A percentile compares a stretch with the other conserved stretches of the same genome.
Conservation (phyloP, 345 rosid species). For the Syzygium aromaticum region DNA sequence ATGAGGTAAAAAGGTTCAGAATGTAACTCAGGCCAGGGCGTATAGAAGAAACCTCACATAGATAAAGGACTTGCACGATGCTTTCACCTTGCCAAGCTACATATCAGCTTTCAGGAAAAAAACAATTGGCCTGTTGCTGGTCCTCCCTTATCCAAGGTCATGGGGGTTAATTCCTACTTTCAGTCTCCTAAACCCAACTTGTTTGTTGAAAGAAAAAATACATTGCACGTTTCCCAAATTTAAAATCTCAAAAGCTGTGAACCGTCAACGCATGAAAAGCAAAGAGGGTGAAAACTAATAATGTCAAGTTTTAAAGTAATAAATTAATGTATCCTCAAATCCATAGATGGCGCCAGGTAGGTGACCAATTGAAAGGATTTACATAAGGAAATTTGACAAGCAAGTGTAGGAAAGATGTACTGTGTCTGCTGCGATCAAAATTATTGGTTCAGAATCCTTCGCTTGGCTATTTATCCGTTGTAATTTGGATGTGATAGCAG, state of each 20-base stretch:
- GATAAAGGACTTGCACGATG: neutral
- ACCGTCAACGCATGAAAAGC: neutral
- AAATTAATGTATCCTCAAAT: constrained; percentile 22
- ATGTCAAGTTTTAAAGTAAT: neutral
- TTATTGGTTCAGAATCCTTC: constrained; percentile 20
- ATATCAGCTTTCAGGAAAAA: neutral
- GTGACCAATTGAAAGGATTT: constrained; percentile 4
- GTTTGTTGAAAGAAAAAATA: neutral
- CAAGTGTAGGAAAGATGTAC: constrained; percentile 34
- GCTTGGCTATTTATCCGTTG: constrained; percentile 15
- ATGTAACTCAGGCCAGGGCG: neutral
- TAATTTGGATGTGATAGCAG: constrained; percentile 46
- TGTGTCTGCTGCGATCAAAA: constrained; percentile 67
- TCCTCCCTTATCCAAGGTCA: neutral
- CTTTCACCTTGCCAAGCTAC: neutral
- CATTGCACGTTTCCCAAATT: neutral
- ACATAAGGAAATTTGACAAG: neutral
- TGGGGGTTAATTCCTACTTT: neutral
- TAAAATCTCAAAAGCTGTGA: neutral
- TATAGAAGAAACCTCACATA: neutral
- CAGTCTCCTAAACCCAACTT: neutral
- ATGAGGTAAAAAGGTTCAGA: neutral
- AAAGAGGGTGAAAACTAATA: neutral
- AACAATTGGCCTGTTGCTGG: neutral
- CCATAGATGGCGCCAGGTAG: constrained; percentile 25